Percentiles rank a stretch among this genome's conserved stretches.
Conservation (phyloP, 371 early-diverging fungal species). For the Haplosporangium sp. region DNA sequence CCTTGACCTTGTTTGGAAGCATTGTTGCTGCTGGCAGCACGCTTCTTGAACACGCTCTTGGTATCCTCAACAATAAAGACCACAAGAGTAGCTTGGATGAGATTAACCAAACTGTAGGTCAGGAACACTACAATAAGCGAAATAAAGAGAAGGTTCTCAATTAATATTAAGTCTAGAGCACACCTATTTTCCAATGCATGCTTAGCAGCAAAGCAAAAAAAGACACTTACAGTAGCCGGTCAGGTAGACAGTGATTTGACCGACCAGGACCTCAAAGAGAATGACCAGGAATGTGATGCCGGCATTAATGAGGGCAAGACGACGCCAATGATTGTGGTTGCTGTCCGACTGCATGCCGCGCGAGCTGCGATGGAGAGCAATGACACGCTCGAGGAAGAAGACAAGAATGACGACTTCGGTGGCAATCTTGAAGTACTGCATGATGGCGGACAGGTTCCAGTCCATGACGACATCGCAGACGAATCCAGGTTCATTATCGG, state of each 20-base stretch:
- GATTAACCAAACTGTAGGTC: constrained; percentile 46
- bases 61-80: constrained; percentile 52
- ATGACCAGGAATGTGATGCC: constrained; percentile 52
- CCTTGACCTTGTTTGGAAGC: constrained; percentile 27
- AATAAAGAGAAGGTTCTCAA: background rate
- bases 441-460: constrained; percentile 28
- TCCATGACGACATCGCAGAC: constrained; percentile 31
- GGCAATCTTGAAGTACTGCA: constrained; percentile 54
- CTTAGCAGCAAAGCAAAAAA: background rate
- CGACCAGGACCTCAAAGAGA: constrained; percentile 50
- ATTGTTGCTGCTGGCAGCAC: constrained; percentile 23
- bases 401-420: constrained; percentile 41
- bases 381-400: constrained; percentile 52
- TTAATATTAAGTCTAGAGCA: too few species aligned
- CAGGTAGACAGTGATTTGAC: constrained; percentile 46
- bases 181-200: background rate
- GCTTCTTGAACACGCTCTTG: constrained; percentile 43
- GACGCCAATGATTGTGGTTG: constrained; percentile 47
- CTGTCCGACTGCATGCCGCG: constrained; percentile 7
- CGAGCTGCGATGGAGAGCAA: constrained; percentile 37
- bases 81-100: constrained; percentile 45
- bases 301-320: constrained; percentile 48
- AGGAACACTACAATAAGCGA: constrained; percentile 24
- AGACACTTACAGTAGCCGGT: constrained; percentile 37
- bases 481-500: constrained; percentile 22